Percentiles rank a stretch among this genome's conserved stretches.
Conservation (phyloP, 1,139 yeast species). For the Candida pseudoviswanathii region DNA sequence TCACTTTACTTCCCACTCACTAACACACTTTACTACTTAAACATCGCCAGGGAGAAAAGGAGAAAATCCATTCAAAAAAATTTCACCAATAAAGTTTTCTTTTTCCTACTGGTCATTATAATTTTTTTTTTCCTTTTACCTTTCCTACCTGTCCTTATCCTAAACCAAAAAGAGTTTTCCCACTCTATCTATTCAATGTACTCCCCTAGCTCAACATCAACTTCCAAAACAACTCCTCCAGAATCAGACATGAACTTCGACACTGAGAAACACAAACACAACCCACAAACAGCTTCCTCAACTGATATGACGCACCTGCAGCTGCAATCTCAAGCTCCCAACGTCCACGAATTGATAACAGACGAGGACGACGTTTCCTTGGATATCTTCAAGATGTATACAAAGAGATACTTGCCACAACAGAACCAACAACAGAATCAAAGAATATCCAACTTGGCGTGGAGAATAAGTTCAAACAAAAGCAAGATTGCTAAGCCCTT, state of each 20-base stretch:
- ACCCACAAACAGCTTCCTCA: not conserved
- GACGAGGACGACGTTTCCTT: conserved; percentile 16
- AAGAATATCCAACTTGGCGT: conserved; percentile 48
- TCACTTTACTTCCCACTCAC: too few species aligned
- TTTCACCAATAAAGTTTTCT: too few species aligned
- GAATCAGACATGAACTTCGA: conserved; percentile 3
- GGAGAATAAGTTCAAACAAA: conserved; percentile 34
- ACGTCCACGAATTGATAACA: conserved; percentile 12
- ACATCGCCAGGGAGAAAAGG: too few species aligned
- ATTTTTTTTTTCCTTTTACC: not conserved
- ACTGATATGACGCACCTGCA: conserved; percentile 4
- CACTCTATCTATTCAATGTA: conserved; percentile 1
- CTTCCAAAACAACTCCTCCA: conserved; percentile 8
- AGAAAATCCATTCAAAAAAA: too few species aligned
- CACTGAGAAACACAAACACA: not conserved
- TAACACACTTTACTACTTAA: too few species aligned
- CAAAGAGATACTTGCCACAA: conserved; percentile 41
- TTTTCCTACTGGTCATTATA: not conserved
- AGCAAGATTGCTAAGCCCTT: conserved; percentile 28
- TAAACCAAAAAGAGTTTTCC: not conserved
- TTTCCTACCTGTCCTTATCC: not conserved
- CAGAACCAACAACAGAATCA: conserved; percentile 29
- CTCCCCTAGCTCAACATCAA: conserved; percentile 5
- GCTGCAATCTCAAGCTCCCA: conserved; percentile 8
- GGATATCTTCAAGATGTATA: conserved; percentile 38